Base-by-base conservation (phyloP, 805 yeast genomes). In the Metschnikowia cubensis region DNA sequence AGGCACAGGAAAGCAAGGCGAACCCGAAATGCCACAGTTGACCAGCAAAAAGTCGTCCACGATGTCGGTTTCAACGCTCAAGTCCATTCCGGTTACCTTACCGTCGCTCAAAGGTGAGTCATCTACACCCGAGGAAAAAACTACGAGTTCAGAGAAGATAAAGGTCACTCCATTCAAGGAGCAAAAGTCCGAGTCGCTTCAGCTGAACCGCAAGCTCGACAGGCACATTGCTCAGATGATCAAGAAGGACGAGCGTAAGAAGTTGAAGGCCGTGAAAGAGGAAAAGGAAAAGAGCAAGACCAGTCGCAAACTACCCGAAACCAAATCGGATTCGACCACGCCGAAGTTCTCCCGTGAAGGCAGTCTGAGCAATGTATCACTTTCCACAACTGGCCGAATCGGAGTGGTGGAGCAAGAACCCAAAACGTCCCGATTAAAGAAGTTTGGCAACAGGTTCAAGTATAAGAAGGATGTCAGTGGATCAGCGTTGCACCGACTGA, bases 121-220 rank as follows among this genome's bases (percentile, higher is more conserved):
- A n/a, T 6, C 13, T 11, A 6, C 35, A 10, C n/a, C n/a, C 4
- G 35, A 29, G 18, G 25, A 29, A 5, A 21, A 15, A 20, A 31
- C 35, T 29, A 13, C 42, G 6, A 29, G 22, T 17, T 10, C 38
- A 33, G 41, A 44, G 10, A 44, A 34, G 18, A n/a, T 52, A 15
- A 53, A 42, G 4, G 56, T 70, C 21, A 62, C 69, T 0, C 68
- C 74, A 4, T 68, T 70, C 54, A 69, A 61, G 46, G 64, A 58
- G 7, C 54, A 50, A 33, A 60, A 62, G 42, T 49, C 59, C 5
- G 67, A 62, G 11, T 41, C 39, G 10, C 37, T 50, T 21, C 51
- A 51, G 34, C 50, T 40, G 48, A 67, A 63, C 53, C 58, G 60
- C 38, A 71, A 68, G 35, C 44, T 69, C 10, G 74, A 70, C 53